These are phyloP conservation scores for Penicillium lividum DNA, from an alignment of 495 filamentous ascomycete genomes.

Conservation along the genomic window DNA sequence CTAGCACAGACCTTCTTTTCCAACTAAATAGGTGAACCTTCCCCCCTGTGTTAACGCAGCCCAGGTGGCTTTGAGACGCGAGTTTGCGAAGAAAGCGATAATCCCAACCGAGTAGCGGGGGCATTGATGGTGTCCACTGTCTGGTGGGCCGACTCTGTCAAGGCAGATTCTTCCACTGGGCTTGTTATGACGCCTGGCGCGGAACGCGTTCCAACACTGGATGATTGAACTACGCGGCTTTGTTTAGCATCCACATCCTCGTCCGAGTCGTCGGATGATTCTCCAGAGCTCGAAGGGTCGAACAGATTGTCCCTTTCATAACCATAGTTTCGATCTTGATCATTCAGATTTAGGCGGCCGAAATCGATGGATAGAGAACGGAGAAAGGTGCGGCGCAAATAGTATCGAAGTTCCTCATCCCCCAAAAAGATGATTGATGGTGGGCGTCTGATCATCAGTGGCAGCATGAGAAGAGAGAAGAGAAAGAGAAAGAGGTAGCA, in stretches of 20 bases:
- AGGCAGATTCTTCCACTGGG: constrained; percentile 3
- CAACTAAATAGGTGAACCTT: background rate
- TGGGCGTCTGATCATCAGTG: constrained; percentile 55
- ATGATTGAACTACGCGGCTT: background rate
- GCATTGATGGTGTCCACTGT: constrained; percentile 12
- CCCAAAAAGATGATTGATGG: constrained; percentile 55
- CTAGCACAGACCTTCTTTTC: constrained; percentile 17
- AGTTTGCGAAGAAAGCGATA: background rate
- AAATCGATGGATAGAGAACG: constrained; percentile 20
- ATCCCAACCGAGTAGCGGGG: background rate
- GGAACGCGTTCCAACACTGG: constrained; percentile 1
- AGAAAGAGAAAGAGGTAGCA: background rate
- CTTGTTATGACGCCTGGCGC: background rate
- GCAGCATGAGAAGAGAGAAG: constrained; percentile 6
- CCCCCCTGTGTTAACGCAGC: constrained; percentile 7
- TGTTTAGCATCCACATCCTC: background rate
- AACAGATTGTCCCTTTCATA: constrained; percentile 14
- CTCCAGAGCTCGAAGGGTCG: background rate
- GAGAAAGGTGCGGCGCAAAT: constrained; percentile 25
- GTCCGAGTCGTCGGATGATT: constrained; percentile 6
- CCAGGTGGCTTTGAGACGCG: constrained; percentile 6
- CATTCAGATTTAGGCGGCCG: constrained; percentile 23
- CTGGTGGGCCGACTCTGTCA: constrained; percentile 15
- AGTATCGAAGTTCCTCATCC: constrained; percentile 49
- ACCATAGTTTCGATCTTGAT: constrained; percentile 12